Conservation (phyloP, 2,329 filamentous ascomycete genomes). For the Emericellopsis atlantica region DNA sequence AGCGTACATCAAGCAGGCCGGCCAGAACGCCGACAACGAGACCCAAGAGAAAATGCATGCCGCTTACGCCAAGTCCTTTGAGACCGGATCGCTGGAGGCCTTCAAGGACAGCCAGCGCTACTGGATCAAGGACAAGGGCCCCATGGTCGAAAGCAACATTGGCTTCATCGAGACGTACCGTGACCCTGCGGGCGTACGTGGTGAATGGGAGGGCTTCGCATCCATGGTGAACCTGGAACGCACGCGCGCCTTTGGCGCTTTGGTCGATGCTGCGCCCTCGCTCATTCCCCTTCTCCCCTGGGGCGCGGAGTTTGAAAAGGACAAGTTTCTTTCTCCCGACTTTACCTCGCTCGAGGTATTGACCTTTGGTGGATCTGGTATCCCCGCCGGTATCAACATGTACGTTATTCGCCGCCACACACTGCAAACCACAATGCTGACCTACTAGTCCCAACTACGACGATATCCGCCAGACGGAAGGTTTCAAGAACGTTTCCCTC, state of each 20-base stretch:
- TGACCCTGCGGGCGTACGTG: conserved; percentile 68
- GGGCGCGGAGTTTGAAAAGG: conserved; percentile 83
- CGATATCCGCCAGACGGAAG: conserved; percentile 67
- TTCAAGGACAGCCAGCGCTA: conserved; percentile 71
- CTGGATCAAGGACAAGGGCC: conserved; percentile 77
- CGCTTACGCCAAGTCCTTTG: conserved; percentile 65
- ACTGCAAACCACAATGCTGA: conserved; percentile 3
- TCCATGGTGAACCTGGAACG: conserved; percentile 83
- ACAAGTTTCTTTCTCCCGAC: conserved; percentile 88
- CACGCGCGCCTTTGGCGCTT: conserved; percentile 73
- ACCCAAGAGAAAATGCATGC: conserved; percentile 62
- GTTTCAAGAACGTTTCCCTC: conserved; percentile 88
- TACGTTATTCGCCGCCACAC: conserved; percentile 9
- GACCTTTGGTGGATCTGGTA: conserved; percentile 58
- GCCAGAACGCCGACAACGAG: conserved; percentile 58
- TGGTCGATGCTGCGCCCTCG: conserved; percentile 67
- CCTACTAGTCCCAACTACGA: conserved; percentile 49
- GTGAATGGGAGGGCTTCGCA: conserved; percentile 79
- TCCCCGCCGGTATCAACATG: conserved; percentile 57
- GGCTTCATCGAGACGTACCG: conserved; percentile 81
- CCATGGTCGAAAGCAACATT: conserved; percentile 67
- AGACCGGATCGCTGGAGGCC: conserved; percentile 58
- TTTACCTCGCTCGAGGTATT: conserved; percentile 91
- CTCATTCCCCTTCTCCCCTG: conserved; percentile 88
- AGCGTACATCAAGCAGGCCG: conserved; percentile 54